Conservation (phyloP, 2,329 filamentous ascomycete species). For the Pyricularia grisea region DNA sequence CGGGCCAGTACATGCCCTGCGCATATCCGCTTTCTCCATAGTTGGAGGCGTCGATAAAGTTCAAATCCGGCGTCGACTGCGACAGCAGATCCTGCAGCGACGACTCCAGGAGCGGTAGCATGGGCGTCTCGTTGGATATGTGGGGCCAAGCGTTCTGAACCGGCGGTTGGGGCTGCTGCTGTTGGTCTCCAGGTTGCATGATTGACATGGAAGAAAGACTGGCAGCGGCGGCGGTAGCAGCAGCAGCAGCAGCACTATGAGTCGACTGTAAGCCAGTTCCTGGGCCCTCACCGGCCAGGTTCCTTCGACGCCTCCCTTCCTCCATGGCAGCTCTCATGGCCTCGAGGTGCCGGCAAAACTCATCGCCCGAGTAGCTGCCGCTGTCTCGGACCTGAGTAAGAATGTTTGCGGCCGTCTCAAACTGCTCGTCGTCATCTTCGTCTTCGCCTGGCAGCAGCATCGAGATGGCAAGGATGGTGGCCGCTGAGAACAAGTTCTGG, state of each 20-base stretch:
- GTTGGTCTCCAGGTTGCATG: background rate
- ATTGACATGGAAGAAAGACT: background rate
- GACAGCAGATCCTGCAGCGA: slow-evolving; percentile 1
- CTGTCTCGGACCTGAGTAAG: slow-evolving; percentile 1
- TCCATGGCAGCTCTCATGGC: slow-evolving; percentile 1
- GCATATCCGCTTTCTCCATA: background rate
- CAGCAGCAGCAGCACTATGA: background rate
- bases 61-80: background rate
- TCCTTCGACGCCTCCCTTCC: background rate
- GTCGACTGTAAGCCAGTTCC: background rate
- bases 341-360: slow-evolving; percentile 4
- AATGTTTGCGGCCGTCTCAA: slow-evolving; percentile 3
- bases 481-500: slow-evolving; percentile 4
- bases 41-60: slow-evolving; percentile 4
- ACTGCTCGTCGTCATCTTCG: slow-evolving; percentile 2
- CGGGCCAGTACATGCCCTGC: slow-evolving; percentile 3
- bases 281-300: background rate
- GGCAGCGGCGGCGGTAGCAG: background rate
- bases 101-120: background rate
- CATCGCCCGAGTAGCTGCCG: background rate
- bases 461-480: slow-evolving; percentile 3
- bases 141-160: background rate
- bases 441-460: background rate
- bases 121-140: background rate
- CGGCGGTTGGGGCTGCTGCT: background rate